Percentiles rank a stretch among this genome's conserved stretches.
phyloP scores from a whole-genome alignment of 106 monocot genomes.

The Platanthera guangdongensis region DNA sequence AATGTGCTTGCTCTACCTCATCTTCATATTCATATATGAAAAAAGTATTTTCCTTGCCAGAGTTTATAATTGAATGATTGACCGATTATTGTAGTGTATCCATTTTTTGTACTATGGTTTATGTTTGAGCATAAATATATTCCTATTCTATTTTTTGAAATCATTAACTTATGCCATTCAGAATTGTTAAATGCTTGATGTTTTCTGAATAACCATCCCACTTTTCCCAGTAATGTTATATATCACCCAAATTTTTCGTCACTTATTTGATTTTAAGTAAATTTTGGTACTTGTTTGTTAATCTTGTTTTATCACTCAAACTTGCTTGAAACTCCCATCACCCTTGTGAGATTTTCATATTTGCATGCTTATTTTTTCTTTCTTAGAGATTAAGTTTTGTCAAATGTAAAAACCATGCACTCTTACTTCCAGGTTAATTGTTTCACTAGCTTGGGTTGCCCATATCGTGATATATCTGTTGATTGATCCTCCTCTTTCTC shows the following conservation, averaged over 20 bases:
- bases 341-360: neutral
- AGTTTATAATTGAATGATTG: neutral
- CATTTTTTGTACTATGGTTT: neutral
- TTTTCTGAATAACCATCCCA: neutral
- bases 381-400: neutral
- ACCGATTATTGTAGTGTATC: neutral
- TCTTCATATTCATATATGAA: neutral
- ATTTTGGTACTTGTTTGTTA: neutral
- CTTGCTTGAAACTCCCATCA: neutral
- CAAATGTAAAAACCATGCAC: neutral
- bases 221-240: neutral
- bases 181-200: neutral
- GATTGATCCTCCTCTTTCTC: slow-evolving; percentile 79
- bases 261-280: neutral
- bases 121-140: neutral
- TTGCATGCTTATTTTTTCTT: neutral
- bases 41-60: neutral
- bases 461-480: slow-evolving; percentile 94
- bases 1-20: neutral
- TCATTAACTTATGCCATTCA: neutral
- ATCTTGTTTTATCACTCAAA: neutral
- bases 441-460: slow-evolving; percentile 92
- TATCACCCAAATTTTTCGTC: neutral
- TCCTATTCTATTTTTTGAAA: neutral
- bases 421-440: slow-evolving; percentile 61